A percentile compares a stretch with the other conserved stretches of the same genome.
Evolutionary conservation across 2,329 filamentous ascomycete genomes (phyloP).

Genomic region (Fusarium sp.): DNA sequence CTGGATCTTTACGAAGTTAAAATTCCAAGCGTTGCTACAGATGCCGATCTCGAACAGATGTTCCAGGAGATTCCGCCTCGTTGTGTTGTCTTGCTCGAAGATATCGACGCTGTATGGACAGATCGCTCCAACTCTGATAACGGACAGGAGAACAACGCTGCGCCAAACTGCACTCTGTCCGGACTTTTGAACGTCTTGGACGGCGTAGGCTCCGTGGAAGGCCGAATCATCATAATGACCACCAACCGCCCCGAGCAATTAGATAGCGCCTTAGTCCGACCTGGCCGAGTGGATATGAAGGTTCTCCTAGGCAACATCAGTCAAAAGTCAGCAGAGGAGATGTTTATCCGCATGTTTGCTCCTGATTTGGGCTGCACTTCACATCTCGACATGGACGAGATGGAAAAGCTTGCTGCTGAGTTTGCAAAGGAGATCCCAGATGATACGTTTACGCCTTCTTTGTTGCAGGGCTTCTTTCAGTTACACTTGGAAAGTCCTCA

Average conservation of each 20-base stretch:
- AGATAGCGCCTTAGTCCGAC: slow-evolving; percentile 73
- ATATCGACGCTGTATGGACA: slow-evolving; percentile 62
- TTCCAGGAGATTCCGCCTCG: slow-evolving; percentile 65
- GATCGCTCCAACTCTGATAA: slow-evolving; percentile 43
- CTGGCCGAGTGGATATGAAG: slow-evolving; percentile 75
- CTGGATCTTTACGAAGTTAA: slow-evolving; percentile 64
- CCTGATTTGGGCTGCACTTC: slow-evolving; percentile 50
- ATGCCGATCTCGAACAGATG: slow-evolving; percentile 63
- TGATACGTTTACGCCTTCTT: slow-evolving; percentile 61
- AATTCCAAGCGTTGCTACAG: slow-evolving; percentile 62
- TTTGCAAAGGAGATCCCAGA: slow-evolving; percentile 67
- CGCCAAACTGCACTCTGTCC: slow-evolving; percentile 65
- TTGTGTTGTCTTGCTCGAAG: slow-evolving; percentile 67
- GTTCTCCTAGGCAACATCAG: slow-evolving; percentile 67
- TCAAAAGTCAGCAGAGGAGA: slow-evolving; percentile 57
- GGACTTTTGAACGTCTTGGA: slow-evolving; percentile 78
- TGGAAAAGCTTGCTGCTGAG: slow-evolving; percentile 61
- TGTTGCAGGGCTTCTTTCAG: slow-evolving; percentile 64
- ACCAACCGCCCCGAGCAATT: slow-evolving; percentile 75
- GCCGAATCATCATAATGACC: slow-evolving; percentile 79
- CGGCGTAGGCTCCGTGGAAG: slow-evolving; percentile 76
- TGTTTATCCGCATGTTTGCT: slow-evolving; percentile 62
- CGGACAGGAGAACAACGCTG: slow-evolving; percentile 31
- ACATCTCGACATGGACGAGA: slow-evolving; percentile 46
- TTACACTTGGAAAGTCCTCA: slow-evolving; percentile 57